phyloP scores from a whole-genome alignment of 257 asterid species.

The Galeopsis tetrahit region DNA sequence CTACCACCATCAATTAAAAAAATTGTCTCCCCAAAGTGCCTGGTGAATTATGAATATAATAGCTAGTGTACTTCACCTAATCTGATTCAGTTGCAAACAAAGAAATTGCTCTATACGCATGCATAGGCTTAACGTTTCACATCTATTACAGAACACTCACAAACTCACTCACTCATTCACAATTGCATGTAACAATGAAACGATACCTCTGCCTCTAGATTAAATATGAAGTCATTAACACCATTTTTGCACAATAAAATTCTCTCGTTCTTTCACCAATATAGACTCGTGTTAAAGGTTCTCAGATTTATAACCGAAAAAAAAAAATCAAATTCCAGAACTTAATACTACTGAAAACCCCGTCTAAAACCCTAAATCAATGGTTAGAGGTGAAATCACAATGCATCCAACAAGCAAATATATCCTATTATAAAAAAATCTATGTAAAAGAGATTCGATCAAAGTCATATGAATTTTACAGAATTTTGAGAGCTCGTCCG shows the following conservation, averaged over 20 bases:
- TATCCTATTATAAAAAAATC: background rate
- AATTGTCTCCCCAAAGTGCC: background rate
- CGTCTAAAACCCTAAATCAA: constrained; percentile 25
- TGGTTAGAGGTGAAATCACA: background rate
- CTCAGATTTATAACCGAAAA: no score
- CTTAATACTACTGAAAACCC: background rate
- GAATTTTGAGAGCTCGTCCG: background rate
- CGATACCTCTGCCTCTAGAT: background rate
- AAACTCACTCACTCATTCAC: background rate
- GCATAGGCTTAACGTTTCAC: background rate
- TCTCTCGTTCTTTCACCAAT: background rate
- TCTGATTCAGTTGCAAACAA: background rate
- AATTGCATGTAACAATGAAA: background rate
- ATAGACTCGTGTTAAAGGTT: background rate
- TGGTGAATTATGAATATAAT: background rate
- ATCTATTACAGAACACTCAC: background rate
- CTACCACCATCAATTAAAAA: constrained; percentile 6
- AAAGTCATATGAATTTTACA: background rate
- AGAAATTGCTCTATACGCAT: background rate
- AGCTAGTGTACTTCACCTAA: background rate
- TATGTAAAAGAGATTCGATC: background rate
- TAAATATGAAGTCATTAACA: background rate
- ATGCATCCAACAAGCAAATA: constrained; percentile 10
- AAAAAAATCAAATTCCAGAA: background rate
- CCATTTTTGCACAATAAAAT: background rate